Percentiles rank a stretch among this genome's conserved stretches.
phyloP scores from a whole-genome alignment of 345 rosid species.

The Arabidopsis thaliana region TAIR10.1 NC_003074.8:11030501-11031000 shows the following conservation, averaged over 20 bases:
- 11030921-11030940: neutral
- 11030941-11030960: neutral
- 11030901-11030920: neutral
- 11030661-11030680: conserved; percentile 32
- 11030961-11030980: neutral
- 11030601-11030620: conserved; percentile 35
- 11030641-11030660: conserved; percentile 25
- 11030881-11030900: neutral
- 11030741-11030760: conserved; percentile 39
- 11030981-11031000: too few relatives aligned
- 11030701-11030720: conserved; percentile 35
- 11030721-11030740: conserved; percentile 36
- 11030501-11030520: conserved; percentile 41
- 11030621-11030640: conserved; percentile 5
- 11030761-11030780: conserved; percentile 28
- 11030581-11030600: conserved; percentile 41
- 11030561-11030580: conserved; percentile 37
- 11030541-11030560: conserved; percentile 35
- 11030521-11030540: conserved; percentile 41
- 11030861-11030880: conserved; percentile 17
- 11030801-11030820: conserved; percentile 16
- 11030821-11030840: conserved; percentile 26
- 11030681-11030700: conserved; percentile 34
- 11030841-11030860: conserved; percentile 16
- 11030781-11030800: conserved; percentile 37